Evolutionary conservation across 2,329 filamentous ascomycete genomes (phyloP), one percentile per base, ranked within the genome.

Genomic region (Beauveria asiatica): DNA sequence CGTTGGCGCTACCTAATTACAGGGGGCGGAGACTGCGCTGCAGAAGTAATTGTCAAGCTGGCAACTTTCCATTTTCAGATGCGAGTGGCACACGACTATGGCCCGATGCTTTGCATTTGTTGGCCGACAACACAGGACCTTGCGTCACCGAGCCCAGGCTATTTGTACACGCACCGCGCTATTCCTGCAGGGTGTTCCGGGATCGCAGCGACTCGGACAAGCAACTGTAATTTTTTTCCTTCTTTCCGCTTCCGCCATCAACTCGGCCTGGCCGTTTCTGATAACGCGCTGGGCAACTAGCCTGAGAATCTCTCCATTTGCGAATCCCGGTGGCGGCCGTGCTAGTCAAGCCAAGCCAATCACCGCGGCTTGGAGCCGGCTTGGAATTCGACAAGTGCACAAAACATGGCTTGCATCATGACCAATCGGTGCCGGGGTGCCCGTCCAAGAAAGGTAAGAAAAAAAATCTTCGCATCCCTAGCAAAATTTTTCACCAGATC

Each of bases 381-480:
- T 59, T 52, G 27, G 57, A 23, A 46, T 42, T 58, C 10, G 33
- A 30, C 23, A 19, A 13, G 17, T 9, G 45, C 21, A 42, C 45
- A 42, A 45, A 52, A 25, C n/a, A 59, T 59, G 57, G 57, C 57
- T 59, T 59, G 49, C 49, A 39, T 52, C 4, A 21, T n/a, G 57
- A 23, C 57, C 57, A 59, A 59, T 59, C 39, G 57, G 57, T 49
- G 16, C 19, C 19, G 23, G 21, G 19, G 57, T 41, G 49, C 21
- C 6, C 7, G 57, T 21, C 49, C 57, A 52, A 59, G 41, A 59
- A 59, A 42, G 57, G 57, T 27, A 57, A 49, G 25, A 42, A 49
- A 13, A 57, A 49, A 48, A 16, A 23, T 30, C 23, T 30, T 33
- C 39, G 2, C 21, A 23, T 11, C 10, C 3, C 10, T 10, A 37